These are phyloP conservation scores for Trametes sp. DNA, from an alignment of 1,284 basidiomycete species.

Conservation along the genomic window DNA sequence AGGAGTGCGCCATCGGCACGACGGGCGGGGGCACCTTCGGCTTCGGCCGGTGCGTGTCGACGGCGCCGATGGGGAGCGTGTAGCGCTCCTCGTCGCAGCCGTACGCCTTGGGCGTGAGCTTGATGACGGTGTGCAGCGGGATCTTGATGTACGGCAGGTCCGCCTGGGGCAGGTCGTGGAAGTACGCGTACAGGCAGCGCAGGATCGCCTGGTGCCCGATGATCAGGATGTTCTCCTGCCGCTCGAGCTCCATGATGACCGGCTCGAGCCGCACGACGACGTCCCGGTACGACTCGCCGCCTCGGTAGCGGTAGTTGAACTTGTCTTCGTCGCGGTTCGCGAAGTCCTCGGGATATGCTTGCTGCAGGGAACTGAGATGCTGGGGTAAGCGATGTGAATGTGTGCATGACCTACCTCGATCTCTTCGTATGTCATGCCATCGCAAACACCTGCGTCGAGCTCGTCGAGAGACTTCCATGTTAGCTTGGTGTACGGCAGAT, in stretches of 20 bases:
- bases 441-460: constrained; percentile 98
- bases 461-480: constrained; percentile 99
- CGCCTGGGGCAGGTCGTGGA: constrained; percentile 90
- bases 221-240: constrained; percentile 97
- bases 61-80: constrained; percentile 87
- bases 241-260: constrained; percentile 98
- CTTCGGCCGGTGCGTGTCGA: constrained; percentile 95
- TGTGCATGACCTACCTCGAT: constrained; percentile 73
- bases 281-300: constrained; percentile 95
- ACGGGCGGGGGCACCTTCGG: constrained; percentile 50
- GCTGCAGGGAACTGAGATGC: constrained; percentile 49
- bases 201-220: constrained; percentile 97
- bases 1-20: constrained; percentile 40
- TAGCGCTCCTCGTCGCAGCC: constrained; percentile 98
- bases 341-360: constrained; percentile 97
- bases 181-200: constrained; percentile 92
- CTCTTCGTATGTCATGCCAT: constrained; percentile 99
- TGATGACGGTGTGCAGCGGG: constrained; percentile 96
- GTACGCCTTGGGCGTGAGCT: constrained; percentile 97
- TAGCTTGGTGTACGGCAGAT: constrained; percentile 89
- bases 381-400: not conserved
- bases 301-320: constrained; percentile 98
- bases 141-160: constrained; percentile 99
- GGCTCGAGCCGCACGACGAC: constrained; percentile 97
- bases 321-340: constrained; percentile 99